Conservation (phyloP, 148 eudicot genomes). For the Fagopyrum tataricum region DNA sequence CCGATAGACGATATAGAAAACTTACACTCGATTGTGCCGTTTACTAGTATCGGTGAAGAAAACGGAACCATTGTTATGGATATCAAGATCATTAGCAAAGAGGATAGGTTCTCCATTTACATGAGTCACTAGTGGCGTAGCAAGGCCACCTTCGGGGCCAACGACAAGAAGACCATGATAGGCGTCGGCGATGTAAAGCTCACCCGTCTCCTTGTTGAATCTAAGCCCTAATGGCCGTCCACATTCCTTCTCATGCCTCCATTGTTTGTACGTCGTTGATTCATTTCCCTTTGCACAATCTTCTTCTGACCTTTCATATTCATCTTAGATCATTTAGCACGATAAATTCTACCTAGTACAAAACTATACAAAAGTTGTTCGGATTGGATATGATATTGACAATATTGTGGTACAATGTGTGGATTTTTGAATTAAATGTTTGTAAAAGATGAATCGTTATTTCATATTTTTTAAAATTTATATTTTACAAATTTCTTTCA, state of each 20-base stretch:
- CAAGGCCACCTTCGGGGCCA: slow-evolving; percentile 78
- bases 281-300: slow-evolving; percentile 57
- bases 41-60: slow-evolving; percentile 93
- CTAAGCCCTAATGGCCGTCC: slow-evolving; percentile 88
- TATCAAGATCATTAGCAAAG: slow-evolving; percentile 89
- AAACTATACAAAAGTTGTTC: no score
- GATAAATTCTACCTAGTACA: no score
- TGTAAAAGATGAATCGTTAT: no score
- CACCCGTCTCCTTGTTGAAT: slow-evolving; percentile 49
- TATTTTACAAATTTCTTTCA: no score
- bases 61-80: slow-evolving; percentile 81
- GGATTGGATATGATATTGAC: no score
- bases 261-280: slow-evolving; percentile 76
- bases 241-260: slow-evolving; percentile 53
- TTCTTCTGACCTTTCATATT: slow-evolving; percentile 56
- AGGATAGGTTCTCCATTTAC: slow-evolving; percentile 60
- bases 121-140: slow-evolving; percentile 53
- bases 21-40: slow-evolving; percentile 84
- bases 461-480: no score
- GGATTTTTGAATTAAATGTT: no score
- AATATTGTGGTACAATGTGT: no score
- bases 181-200: slow-evolving; percentile 85
- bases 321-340: not conserved
- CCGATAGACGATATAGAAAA: slow-evolving; percentile 9
- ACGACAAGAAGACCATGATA: slow-evolving; percentile 74